Evolutionary conservation across 2,329 filamentous ascomycete species (phyloP).

Genomic region (Calonectria leucothoes): DNA sequence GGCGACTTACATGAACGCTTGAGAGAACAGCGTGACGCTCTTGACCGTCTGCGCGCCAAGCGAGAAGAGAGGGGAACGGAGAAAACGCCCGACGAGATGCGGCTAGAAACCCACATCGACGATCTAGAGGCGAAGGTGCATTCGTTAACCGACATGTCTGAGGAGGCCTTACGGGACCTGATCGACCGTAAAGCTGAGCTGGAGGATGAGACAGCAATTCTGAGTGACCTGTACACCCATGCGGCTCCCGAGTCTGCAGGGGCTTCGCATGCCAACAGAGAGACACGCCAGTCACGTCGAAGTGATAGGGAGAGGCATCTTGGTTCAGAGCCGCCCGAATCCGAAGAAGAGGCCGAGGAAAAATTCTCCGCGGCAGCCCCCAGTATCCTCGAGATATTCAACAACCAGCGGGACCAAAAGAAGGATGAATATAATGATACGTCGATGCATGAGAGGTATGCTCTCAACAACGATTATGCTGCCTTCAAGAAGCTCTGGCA

Average conservation of each 20-base stretch:
- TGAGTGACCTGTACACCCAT: slow-evolving; percentile 50
- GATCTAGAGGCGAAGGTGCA: slow-evolving; percentile 54
- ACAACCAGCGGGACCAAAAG: slow-evolving; percentile 50
- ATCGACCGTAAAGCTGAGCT: slow-evolving; percentile 63
- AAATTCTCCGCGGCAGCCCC: slow-evolving; percentile 34
- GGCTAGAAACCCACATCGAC: slow-evolving; percentile 53
- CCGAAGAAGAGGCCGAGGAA: slow-evolving; percentile 41
- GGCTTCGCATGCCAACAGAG: slow-evolving; percentile 10
- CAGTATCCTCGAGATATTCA: slow-evolving; percentile 48
- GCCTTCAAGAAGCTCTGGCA: slow-evolving; percentile 70
- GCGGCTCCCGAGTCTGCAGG: slow-evolving; percentile 27
- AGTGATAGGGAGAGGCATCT: slow-evolving; percentile 25
- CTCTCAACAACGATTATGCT: slow-evolving; percentile 68
- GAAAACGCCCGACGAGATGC: slow-evolving; percentile 50
- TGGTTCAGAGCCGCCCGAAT: slow-evolving; percentile 4
- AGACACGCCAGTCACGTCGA: slow-evolving; percentile 12
- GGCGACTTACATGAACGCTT: slow-evolving; percentile 62
- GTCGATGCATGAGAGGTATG: slow-evolving; percentile 61
- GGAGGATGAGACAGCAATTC: slow-evolving; percentile 58
- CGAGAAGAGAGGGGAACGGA: slow-evolving; percentile 51
- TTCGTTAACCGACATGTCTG: slow-evolving; percentile 56
- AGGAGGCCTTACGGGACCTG: slow-evolving; percentile 58
- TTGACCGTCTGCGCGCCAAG: slow-evolving; percentile 47
- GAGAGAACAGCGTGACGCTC: slow-evolving; percentile 48
- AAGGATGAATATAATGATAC: slow-evolving; percentile 56